These are phyloP conservation scores for Elsinoe arachidis DNA, from an alignment of 2,329 filamentous ascomycete genomes.

Conservation along the genomic window DNA sequence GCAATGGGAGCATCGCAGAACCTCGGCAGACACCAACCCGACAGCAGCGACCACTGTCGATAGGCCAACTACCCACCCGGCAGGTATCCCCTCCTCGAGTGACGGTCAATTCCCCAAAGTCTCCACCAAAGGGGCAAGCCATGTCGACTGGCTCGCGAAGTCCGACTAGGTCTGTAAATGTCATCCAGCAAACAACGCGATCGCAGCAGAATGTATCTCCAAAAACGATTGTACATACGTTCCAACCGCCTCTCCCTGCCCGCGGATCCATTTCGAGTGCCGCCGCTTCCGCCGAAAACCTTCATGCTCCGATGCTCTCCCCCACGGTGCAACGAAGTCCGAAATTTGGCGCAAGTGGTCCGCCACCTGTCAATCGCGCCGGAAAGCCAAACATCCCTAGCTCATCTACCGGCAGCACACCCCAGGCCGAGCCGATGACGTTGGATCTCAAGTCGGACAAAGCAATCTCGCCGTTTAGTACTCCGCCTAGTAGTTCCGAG, in stretches of 20 bases:
- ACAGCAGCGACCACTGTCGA: conserved; percentile 38
- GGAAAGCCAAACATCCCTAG: conserved; percentile 62
- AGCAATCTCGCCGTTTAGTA: conserved; percentile 66
- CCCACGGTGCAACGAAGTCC: conserved; percentile 6
- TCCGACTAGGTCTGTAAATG: conserved; percentile 9
- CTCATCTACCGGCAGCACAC: background rate
- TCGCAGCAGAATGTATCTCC: background rate
- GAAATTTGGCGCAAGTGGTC: conserved; percentile 35
- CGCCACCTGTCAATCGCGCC: conserved; percentile 70
- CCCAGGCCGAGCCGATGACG: conserved; percentile 18
- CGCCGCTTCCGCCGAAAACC: background rate
- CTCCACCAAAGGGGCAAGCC: conserved; percentile 47
- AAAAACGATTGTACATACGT: background rate
- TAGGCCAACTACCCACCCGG: conserved; percentile 36
- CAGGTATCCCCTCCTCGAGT: conserved; percentile 55
- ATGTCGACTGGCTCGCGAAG: conserved; percentile 8
- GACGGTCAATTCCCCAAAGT: conserved; percentile 60
- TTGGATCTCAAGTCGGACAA: conserved; percentile 20
- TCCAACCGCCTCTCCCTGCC: conserved; percentile 1
- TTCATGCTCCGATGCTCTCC: conserved; percentile 1
- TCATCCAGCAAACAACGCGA: background rate
- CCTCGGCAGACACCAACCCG: conserved; percentile 27
- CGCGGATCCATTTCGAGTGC: background rate
- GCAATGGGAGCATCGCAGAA: background rate
- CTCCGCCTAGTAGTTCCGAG: conserved; percentile 67